phyloP scores from a whole-genome alignment of 345 rosid genomes.

The Chamaenerion angustifolium region DNA sequence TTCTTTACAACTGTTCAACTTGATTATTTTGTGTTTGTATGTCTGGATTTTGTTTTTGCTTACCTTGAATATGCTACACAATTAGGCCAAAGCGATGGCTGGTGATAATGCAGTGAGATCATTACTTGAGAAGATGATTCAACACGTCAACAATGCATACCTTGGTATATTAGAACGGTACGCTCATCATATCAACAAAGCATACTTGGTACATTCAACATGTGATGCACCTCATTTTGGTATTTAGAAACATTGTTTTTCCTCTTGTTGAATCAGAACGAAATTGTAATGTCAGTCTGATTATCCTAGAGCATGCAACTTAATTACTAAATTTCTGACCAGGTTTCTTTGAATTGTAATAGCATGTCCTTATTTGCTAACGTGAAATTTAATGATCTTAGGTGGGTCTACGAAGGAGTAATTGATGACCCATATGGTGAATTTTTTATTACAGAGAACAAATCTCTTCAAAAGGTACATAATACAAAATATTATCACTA shows the following conservation, averaged over 20 bases:
- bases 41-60: constrained; percentile 9
- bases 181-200: not conserved
- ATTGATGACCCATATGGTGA: constrained; percentile 97
- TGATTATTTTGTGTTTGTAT: constrained; percentile 2
- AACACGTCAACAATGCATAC: constrained; percentile 89
- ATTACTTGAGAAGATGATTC: constrained; percentile 87
- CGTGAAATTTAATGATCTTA: constrained; percentile 17
- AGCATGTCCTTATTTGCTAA: constrained; percentile 9
- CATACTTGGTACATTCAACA: too few relatives aligned
- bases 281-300: too few relatives aligned
- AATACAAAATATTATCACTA: too few relatives aligned
- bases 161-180: constrained; percentile 89
- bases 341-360: too few relatives aligned
- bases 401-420: constrained; percentile 99
- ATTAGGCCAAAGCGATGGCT: constrained; percentile 89
- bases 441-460: constrained; percentile 84
- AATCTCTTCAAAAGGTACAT: constrained; percentile 73
- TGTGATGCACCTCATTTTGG: too few relatives aligned
- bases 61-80: constrained; percentile 16
- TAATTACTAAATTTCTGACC: too few relatives aligned
- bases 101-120: constrained; percentile 94
- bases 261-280: too few relatives aligned
- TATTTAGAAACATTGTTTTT: too few relatives aligned
- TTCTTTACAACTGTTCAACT: constrained; percentile 2
- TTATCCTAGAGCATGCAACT: too few relatives aligned